Evolutionary conservation across 805 yeast genomes (phyloP), one percentile per base, ranked within the genome.

Genomic region (Millerozyma acaciae): DNA sequence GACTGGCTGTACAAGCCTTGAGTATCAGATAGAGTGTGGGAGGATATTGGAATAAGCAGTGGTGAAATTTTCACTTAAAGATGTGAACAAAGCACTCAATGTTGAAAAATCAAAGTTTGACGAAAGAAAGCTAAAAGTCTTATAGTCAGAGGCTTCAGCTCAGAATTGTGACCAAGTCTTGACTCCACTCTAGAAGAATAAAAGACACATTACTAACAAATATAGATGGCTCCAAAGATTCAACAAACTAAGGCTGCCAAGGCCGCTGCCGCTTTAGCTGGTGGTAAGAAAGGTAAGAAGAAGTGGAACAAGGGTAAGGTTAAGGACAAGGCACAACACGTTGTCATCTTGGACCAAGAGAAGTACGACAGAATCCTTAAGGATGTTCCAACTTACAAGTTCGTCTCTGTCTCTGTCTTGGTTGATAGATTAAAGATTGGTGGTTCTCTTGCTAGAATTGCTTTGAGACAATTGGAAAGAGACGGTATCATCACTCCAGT

Each of bases 271-370:
- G 97, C 97, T 73, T 78, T 87, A 83, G 96, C 97, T 72, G 97
- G 97, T 84, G 96, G 97, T 83, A 89, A 89, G 85, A 88, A 90
- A 70, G 87, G 96, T 75, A 93, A 93, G 88, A 90, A 93, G 95
- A 93, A 93, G 96, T 93, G 97, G 98, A 85, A 95, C 84, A 89
- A 90, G 83, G 96, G 96, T 75, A 88, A 94, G 83, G 96, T 88
- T 73, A 93, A 94, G 89, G 99, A 93, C 77, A 90, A 85, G 95
- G 97, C 98, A 61, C 90, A 86, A 72, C 98, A 93, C 81, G 81
- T 88, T 67, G 89, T 93, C 63, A 76, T 85, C 70, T 78, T 93
- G 63, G 99, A 93, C 74, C 97, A 93, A 79, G 95, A 93, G 58
- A 86, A 90, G 70, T 90, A 84, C 78, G 98, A 93, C 94, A 87